Percentiles rank a stretch among this genome's conserved stretches.
Conservation (phyloP, 176 grass and related monocot species). For the Echinochloa phyllopogon region DNA sequence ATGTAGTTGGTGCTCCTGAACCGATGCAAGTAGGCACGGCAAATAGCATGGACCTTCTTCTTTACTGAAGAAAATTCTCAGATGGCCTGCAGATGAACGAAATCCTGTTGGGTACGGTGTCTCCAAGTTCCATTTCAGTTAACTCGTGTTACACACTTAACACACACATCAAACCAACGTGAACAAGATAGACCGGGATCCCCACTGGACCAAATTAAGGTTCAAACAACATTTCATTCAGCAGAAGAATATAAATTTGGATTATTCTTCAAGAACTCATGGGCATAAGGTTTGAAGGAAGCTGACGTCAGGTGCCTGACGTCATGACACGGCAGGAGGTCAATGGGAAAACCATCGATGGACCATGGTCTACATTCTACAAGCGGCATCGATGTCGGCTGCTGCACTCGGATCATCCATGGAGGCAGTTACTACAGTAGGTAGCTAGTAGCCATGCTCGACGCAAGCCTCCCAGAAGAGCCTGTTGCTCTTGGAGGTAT, state of each 20-base stretch:
- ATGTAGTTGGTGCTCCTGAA: not conserved
- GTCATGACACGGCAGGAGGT: not conserved
- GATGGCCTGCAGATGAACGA: not conserved
- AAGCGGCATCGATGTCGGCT: not conserved
- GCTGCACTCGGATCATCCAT: not conserved
- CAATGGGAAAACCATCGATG: not conserved
- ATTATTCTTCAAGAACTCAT: not conserved
- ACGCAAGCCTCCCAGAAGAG: conserved; percentile 57
- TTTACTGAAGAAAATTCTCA: not conserved
- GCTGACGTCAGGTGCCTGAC: not conserved
- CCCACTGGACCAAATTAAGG: not conserved
- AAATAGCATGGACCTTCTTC: not conserved
- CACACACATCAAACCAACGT: not conserved
- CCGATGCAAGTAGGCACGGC: not conserved
- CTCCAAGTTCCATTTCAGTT: not conserved
- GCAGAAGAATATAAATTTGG: not conserved
- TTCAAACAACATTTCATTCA: not conserved
- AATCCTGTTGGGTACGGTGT: not conserved
- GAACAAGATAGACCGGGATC: not conserved
- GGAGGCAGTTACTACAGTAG: not conserved
- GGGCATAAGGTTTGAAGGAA: not conserved
- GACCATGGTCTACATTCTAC: not conserved
- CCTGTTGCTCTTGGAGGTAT: conserved; percentile 8
- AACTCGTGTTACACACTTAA: too few species aligned
- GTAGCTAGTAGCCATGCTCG: conserved; percentile 33